Evolutionary conservation across 768 basidiomycete genomes (phyloP).

Genomic region (Gyrodon lividus): DNA sequence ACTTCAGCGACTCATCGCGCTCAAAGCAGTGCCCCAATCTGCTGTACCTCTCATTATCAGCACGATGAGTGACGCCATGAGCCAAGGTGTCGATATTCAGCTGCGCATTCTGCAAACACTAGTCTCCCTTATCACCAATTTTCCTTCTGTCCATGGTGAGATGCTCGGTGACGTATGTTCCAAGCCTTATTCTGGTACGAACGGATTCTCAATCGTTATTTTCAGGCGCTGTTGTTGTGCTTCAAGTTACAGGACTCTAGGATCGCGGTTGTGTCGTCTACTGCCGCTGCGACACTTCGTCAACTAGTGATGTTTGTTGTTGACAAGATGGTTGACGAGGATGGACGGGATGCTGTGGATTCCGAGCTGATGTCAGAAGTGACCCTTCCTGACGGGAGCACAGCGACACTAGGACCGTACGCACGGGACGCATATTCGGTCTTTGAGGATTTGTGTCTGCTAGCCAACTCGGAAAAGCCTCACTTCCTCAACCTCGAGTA

Average conservation of each 20-base stretch:
- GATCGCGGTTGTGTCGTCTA: conserved; percentile 94
- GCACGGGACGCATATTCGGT: conserved; percentile 84
- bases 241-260: conserved; percentile 95
- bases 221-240: conserved; percentile 84
- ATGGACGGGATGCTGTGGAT: conserved; percentile 40
- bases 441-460: conserved; percentile 89
- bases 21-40: conserved; percentile 80
- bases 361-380: conserved; percentile 36
- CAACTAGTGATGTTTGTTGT: conserved; percentile 98
- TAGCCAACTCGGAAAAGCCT: conserved; percentile 80
- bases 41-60: conserved; percentile 77
- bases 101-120: conserved; percentile 91
- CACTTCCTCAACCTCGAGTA: conserved; percentile 78
- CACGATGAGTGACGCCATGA: conserved; percentile 85
- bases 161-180: conserved; percentile 75
- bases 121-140: conserved; percentile 87
- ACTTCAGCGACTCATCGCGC: conserved; percentile 83
- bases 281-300: conserved; percentile 92
- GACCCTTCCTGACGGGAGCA: conserved; percentile 66
- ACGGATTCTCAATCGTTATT: background rate
- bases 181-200: background rate
- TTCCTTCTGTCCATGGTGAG: conserved; percentile 75
- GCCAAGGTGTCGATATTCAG: conserved; percentile 96
- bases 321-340: conserved; percentile 87
- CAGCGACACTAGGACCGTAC: conserved; percentile 64